Base-by-base conservation (phyloP, 2,329 filamentous ascomycete species). In the Diaporthe ilicicola region DNA sequence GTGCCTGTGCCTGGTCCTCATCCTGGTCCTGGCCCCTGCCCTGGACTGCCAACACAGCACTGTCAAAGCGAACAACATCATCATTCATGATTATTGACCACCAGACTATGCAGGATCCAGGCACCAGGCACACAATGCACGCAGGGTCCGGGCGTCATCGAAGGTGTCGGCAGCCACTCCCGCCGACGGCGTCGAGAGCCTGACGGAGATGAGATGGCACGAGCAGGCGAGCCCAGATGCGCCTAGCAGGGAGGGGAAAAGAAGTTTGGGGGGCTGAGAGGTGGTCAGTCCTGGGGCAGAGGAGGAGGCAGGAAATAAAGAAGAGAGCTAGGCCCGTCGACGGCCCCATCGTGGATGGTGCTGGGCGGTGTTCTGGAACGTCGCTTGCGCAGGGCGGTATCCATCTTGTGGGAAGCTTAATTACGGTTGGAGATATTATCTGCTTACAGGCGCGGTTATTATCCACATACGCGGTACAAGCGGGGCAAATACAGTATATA, bases 331-430 rank as follows among this genome's bases (percentile, higher is more conserved):
- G 59, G 29, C 59, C 44, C 59, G 29, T 37, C 59, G 29, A 50
- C 12, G 29, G 44, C 59, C n/a, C 59, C 42, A 37, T 50, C 44
- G n/a, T 37, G 12, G 19, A 48, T 7, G 15, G 55, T 37, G 37
- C 37, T 9, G 34, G 32, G 6, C 24, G 59, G 13, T 64, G 59
- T 50, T 64, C 59, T 64, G 59, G 59, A 64, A 64, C 59, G 29
- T 64, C 59, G 59, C 59, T 50, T 64, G n/a, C n/a, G 29, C 27
- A 22, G 27, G 59, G 39, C 42, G 59, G 59, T 44, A 62, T 37
- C 59, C 59, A 62, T 62, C 42, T 48, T 42, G 59, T 44, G 44
- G 59, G 59, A 64, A 64, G 59, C 59, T 64, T 64, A 44, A 64
- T 64, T 64, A 50, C 59, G 27, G 29, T 50, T 50, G 59, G 42